Conservation (phyloP, 2,329 filamentous ascomycete genomes). For the Ceratocystis cacaofunesta region DNA sequence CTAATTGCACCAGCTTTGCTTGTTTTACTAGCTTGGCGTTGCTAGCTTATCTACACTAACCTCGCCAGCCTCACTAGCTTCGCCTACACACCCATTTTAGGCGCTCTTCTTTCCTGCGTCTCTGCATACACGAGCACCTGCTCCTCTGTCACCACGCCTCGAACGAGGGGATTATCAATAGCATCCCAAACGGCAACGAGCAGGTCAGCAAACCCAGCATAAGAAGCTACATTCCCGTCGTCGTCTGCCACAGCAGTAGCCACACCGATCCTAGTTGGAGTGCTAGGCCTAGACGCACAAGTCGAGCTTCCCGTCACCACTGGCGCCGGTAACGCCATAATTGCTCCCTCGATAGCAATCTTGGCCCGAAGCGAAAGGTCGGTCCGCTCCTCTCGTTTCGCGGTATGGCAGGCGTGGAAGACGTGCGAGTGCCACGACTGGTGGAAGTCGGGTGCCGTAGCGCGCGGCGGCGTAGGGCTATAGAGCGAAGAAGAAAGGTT, state of each 20-base stretch:
- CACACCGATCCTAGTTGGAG: background rate
- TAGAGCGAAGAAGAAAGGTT: background rate
- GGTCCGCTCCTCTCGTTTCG: conserved; percentile 7
- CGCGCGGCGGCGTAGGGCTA: background rate
- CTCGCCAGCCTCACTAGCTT: background rate
- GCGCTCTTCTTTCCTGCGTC: background rate
- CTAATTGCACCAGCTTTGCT: too few species aligned
- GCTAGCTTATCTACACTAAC: background rate
- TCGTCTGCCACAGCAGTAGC: background rate
- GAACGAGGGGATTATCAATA: conserved; percentile 13
- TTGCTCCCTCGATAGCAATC: conserved; percentile 9
- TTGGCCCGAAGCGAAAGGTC: conserved; percentile 7
- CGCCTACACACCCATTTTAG: conserved; percentile 1
- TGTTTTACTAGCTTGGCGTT: too few species aligned
- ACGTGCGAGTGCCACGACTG: conserved; percentile 5
- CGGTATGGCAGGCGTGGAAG: conserved; percentile 6
- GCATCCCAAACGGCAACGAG: conserved; percentile 9
- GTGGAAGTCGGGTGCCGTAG: background rate
- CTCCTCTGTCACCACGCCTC: conserved; percentile 13
- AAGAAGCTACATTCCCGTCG: background rate
- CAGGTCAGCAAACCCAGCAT: conserved; percentile 1
- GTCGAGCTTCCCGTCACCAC: background rate
- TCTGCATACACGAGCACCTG: conserved; percentile 4
- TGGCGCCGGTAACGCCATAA: conserved; percentile 7
- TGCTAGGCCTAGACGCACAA: background rate